Base-by-base conservation (phyloP, 345 rosid genomes). In the Moringa oleifera region DNA sequence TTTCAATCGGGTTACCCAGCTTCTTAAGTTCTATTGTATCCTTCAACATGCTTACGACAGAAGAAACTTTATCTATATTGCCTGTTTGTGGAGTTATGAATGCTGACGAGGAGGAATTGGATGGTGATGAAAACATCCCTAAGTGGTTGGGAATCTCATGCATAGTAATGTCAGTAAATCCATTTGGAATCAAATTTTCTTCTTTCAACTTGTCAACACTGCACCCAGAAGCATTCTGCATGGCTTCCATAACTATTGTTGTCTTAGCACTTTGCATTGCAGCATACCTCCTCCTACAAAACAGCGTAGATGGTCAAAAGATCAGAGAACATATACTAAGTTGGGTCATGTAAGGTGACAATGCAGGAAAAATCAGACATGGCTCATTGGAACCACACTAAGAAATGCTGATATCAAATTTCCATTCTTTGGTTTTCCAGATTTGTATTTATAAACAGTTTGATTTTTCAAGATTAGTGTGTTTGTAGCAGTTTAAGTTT, bases 1-100 rank as follows among this genome's bases (percentile, higher is more conserved):
- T 76, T 63, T 72, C 80, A 6, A 67, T 65, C 31, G 72, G 86
- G 69, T 60, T 79, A n/a, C 66, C 66, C 7, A 79, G 77, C 72
- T 76, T 84, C 65, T 80, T 87, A 63, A 84, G 73, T 53, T 84
- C 83, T 24, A 87, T 70, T 0, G 88, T 82, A 31, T 84, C 88
- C 83, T 82, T 87, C 20, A 87, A 75, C 89, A 84, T 80, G 76
- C 69, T 82, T 22, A 87, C 93, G 68, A 87, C 86, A 28, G 86
- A 82, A 54, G 89, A 84, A 50, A 87, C 77, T 28, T 68, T 75
- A 57, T 80, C 93, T 18, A 60, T 55, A 58, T 65, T 76, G 15
- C 70, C 77, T 23, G 59, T 68, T 57, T 72, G 86, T 25, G 58
- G 73, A 19, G 73, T 66, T 37, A 73, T 73, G 61, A 77, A 71